A percentile compares a stretch with the other conserved stretches of the same genome.
These are phyloP conservation scores for Ganoderma leucocontextum DNA, from an alignment of 1,284 basidiomycete genomes.

Conservation along the genomic window DNA sequence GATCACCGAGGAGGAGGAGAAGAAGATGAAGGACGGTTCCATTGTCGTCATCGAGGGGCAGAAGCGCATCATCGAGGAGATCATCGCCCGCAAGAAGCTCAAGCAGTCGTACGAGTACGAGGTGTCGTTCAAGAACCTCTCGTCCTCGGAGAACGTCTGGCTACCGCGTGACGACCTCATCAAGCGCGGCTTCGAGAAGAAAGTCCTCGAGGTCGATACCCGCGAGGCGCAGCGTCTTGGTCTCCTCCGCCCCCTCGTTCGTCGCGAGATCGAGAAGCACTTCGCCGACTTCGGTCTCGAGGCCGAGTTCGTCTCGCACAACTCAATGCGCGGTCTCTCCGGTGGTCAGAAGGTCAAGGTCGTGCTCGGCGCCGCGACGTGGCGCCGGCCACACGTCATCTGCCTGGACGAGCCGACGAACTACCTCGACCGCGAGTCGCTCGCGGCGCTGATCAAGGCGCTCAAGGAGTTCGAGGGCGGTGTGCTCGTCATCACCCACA, in stretches of 20 bases:
- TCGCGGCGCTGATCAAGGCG: constrained; percentile 95
- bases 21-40: constrained; percentile 98
- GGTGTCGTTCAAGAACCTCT: constrained; percentile 91
- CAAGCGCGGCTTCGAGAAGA: constrained; percentile 99
- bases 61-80: constrained; percentile 96
- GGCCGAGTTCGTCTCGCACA: constrained; percentile 96
- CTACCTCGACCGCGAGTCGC: constrained; percentile 97
- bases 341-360: constrained; percentile 99
- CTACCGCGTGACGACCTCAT: constrained; percentile 94
- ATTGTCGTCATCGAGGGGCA: constrained; percentile 90
- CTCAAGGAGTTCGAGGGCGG: constrained; percentile 97
- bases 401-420: constrained; percentile 98
- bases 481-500: constrained; percentile 97
- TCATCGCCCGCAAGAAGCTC: constrained; percentile 93
- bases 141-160: constrained; percentile 97
- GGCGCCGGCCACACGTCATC: constrained; percentile 98
- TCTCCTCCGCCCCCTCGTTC: constrained; percentile 94
- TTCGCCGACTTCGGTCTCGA: constrained; percentile 97
- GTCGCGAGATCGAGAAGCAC: constrained; percentile 98
- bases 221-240: constrained; percentile 97
- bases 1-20: constrained; percentile 87
- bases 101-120: constrained; percentile 99
- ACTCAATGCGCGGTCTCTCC: constrained; percentile 96
- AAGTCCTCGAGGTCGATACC: constrained; percentile 96
- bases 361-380: constrained; percentile 97